A percentile compares a stretch with the other conserved stretches of the same genome.
Conservation (phyloP, 2,329 filamentous ascomycete genomes). For the Uncinocarpus reesii region DNA sequence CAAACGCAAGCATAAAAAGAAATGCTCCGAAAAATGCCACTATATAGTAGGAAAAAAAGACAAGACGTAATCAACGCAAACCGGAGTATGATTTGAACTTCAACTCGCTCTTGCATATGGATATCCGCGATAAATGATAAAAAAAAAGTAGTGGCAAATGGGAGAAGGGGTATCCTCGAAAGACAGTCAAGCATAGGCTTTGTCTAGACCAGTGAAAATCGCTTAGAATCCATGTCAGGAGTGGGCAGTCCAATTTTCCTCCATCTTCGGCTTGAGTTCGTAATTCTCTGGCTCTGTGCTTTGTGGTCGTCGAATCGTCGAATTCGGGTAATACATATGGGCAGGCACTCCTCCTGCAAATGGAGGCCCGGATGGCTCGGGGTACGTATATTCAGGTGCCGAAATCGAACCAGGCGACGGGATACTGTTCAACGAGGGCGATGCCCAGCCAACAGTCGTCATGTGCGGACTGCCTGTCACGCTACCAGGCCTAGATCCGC, state of each 20-base stretch:
- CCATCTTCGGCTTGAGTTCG: conserved; percentile 46
- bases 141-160: not conserved
- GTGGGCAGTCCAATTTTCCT: conserved; percentile 6
- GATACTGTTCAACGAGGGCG: conserved; percentile 63
- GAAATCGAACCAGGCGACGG: conserved; percentile 55
- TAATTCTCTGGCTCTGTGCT: conserved; percentile 63
- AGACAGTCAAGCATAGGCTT: not conserved
- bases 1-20: not conserved
- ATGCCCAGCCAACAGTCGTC: conserved; percentile 71
- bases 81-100: too few species aligned
- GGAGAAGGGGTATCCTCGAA: not conserved
- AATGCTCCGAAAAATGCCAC: conserved; percentile 14
- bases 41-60: too few species aligned
- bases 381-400: conserved; percentile 68
- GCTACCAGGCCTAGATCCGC: conserved; percentile 65
- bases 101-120: too few species aligned
- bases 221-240: not conserved
- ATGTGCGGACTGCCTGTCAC: conserved; percentile 81
- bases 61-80: too few species aligned
- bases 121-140: not conserved
- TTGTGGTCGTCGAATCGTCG: conserved; percentile 59
- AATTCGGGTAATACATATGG: conserved; percentile 63
- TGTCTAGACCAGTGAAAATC: not conserved
- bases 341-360: conserved; percentile 37
- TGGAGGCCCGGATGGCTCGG: conserved; percentile 54